Percentiles rank a stretch among this genome's conserved stretches.
Evolutionary conservation across 306 rosid species (phyloP).

Genomic region (Glycine latifolia): DNA sequence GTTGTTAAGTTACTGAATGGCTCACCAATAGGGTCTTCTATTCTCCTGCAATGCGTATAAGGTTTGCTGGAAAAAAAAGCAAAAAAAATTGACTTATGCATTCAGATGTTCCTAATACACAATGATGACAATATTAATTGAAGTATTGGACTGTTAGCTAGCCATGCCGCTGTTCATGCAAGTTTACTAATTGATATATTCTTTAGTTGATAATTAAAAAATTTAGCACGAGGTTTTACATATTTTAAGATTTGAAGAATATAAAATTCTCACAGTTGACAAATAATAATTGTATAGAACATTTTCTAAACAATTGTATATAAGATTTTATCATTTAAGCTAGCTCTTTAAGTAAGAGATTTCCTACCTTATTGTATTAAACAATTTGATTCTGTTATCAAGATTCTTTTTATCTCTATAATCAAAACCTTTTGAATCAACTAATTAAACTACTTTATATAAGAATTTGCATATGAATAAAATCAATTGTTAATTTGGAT

Average conservation of each 20-base stretch:
- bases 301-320: neutral
- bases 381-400: neutral
- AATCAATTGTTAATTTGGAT: neutral
- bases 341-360: neutral
- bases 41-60: no score
- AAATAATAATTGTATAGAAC: neutral
- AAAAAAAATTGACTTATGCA: no score
- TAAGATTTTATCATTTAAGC: neutral
- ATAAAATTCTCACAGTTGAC: neutral
- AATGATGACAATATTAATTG: neutral
- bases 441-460: no score
- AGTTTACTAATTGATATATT: neutral
- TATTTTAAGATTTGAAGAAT: slow-evolving; percentile 11
- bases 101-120: neutral
- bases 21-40: no score
- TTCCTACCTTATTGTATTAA: neutral
- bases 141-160: slow-evolving; percentile 24
- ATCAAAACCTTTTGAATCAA: neutral
- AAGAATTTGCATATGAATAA: neutral
- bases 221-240: neutral
- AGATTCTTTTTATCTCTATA: neutral
- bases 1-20: no score
- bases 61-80: no score
- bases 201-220: neutral
- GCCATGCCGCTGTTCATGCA: neutral